Base-by-base conservation (phyloP, 2,329 filamentous ascomycete genomes). In the Ophiostoma himal-ulmi region DNA sequence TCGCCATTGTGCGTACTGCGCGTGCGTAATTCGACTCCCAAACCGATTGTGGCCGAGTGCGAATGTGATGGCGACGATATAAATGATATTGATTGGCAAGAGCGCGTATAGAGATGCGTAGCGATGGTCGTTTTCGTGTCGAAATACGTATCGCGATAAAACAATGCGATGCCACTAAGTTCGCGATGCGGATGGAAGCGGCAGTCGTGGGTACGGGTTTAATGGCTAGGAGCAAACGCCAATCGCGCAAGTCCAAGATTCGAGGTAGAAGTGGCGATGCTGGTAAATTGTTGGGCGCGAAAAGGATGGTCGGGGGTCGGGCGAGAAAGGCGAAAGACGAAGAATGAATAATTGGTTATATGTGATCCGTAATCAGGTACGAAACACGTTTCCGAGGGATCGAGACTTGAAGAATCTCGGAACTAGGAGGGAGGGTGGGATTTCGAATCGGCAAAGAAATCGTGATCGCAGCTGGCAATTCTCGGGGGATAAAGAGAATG, bases 1-100 rank as follows among this genome's bases (percentile, higher is more conserved):
- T 88, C 73, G 89, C 85, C 89, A 92, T 92, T 89, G 91, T 92
- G 77, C 64, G 82, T 64, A 44, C 57, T 65, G 60, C 66, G 66
- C 71, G 66, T n/a, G 67, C 30, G 36, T 44, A 34, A 69, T 30
- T 64, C 67, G 52, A 68, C 41, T 54, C 14, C 57, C 8, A 52
- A 20, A 54, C 17, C n/a, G 62, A 36, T 70, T 70, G 34, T 22
- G 36, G 8, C 13, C 62, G 62, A 41, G 22, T 65, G 8, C 6
- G 62, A 39, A 8, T n/a, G 6, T 7, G 62, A 10, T 65, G 37
- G 62, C 39, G 36, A 41, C 22, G 20, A 67, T 37, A 11, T 1
- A 17, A 13, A 11, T 1, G 20, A 13, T 22, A 36, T n/a, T 20
- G 48, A 54, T 11, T 34, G 54, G 17, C 7, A 48, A n/a, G 41